These are phyloP conservation scores for Dicorynia guianensis DNA, from an alignment of 306 rosid genomes.

Conservation along the genomic window DNA sequence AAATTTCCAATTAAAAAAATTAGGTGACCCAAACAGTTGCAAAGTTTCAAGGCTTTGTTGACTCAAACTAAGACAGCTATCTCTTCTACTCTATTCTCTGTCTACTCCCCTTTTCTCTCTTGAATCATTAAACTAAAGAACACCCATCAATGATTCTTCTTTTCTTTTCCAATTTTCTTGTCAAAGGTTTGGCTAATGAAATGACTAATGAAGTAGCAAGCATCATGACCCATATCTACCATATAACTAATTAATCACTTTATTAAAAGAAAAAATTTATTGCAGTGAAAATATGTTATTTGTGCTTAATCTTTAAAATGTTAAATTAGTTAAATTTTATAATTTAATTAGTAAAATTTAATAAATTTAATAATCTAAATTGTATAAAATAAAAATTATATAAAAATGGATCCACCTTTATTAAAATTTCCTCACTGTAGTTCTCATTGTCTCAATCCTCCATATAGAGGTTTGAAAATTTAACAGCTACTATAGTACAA, in stretches of 20 bases:
- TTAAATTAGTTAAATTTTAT: too few species aligned
- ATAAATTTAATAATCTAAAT: too few species aligned
- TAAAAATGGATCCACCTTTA: too few species aligned
- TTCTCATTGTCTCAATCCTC: constrained; percentile 40
- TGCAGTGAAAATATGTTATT: too few species aligned
- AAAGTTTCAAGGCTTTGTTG: constrained; percentile 43
- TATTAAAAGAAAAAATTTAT: constrained; percentile 8
- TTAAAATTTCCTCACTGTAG: constrained; percentile 37
- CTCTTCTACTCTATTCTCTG: neutral
- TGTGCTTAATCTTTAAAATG: too few species aligned
- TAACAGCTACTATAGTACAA: neutral
- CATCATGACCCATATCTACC: constrained; percentile 25
- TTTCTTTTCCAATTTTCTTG: neutral
- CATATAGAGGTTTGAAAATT: constrained; percentile 37
- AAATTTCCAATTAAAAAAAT: constrained; percentile 8
- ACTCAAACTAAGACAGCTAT: constrained; percentile 47
- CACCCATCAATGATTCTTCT: neutral
- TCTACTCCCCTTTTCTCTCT: neutral
- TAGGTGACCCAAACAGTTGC: constrained; percentile 40
- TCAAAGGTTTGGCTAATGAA: constrained; percentile 2
- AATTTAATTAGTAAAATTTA: too few species aligned
- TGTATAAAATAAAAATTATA: too few species aligned
- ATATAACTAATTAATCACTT: constrained; percentile 1
- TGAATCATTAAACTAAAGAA: constrained; percentile 10
- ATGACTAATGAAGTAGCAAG: constrained; percentile 42